phyloP scores from a whole-genome alignment of 306 rosid genomes.

The Dryas octopetala region DNA sequence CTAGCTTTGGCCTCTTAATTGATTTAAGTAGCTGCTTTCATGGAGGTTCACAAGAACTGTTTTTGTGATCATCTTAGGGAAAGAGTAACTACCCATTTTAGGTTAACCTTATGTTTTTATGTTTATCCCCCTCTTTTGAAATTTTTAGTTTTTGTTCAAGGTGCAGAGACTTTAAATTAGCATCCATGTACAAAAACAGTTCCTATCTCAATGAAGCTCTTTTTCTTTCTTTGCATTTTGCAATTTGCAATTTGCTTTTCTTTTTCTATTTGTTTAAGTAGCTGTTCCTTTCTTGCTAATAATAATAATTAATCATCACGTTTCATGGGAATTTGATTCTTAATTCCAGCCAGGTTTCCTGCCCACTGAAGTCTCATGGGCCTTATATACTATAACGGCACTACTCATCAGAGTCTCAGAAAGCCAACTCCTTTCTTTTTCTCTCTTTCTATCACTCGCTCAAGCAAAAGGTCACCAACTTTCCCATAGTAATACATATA shows the following conservation, averaged over 20 bases:
- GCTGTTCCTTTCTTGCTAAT: background rate
- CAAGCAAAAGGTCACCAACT: constrained; percentile 36
- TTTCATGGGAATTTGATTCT: constrained; percentile 41
- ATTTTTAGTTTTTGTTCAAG: constrained; percentile 22
- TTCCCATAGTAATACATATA: constrained; percentile 18
- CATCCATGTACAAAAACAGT: constrained; percentile 63
- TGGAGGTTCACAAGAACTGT: constrained; percentile 39
- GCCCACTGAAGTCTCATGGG: constrained; percentile 39
- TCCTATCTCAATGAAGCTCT: constrained; percentile 50
- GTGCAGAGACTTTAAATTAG: constrained; percentile 45
- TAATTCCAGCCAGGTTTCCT: constrained; percentile 40
- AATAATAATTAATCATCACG: constrained; percentile 23
- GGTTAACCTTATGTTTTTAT: constrained; percentile 34
- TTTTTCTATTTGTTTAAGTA: background rate
- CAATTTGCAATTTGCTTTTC: background rate
- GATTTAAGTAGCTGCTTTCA: constrained; percentile 22
- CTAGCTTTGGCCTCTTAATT: background rate
- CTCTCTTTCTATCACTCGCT: constrained; percentile 20
- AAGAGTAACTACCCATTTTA: constrained; percentile 29
- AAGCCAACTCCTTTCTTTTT: constrained; percentile 33
- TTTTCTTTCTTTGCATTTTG: background rate
- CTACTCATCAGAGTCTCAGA: background rate
- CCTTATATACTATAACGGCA: constrained; percentile 38
- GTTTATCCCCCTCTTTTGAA: constrained; percentile 3
- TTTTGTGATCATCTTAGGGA: constrained; percentile 35